Base-by-base conservation (phyloP, 192 early-diverging fungal species). In the Linnemannia zychae region DNA sequence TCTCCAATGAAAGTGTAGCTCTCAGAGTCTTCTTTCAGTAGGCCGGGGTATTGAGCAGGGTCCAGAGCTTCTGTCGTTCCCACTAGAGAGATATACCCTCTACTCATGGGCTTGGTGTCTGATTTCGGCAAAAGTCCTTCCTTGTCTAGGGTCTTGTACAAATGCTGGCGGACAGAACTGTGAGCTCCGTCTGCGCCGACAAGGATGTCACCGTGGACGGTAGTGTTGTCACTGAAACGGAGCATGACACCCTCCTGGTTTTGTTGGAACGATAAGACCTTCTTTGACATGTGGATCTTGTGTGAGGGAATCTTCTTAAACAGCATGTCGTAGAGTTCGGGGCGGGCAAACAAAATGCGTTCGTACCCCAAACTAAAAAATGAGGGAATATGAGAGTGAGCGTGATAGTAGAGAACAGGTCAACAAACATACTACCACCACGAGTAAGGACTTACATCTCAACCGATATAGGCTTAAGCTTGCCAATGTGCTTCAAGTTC, bases 111-210 rank as follows among this genome's bases (percentile, higher is more conserved):
- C 40, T 48, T 20, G 15, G 47, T 33, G n/a, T 78, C 77, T 1
- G 38, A 34, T 7, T 16, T 34, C 4, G 69, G 53, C 7, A 78
- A 28, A 4, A 17, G 6, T 0, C 52, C 68, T 40, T 65, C 31
- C 28, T 65, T 71, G 18, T 60, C 63, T 44, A 78, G 18, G 0
- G 49, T 28, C 20, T 78, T 52, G 70, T 72, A 78, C 4, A 78
- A 17, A 16, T 24, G 37, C 18, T 78, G 77, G 2, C 77, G 68
- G 15, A 78, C 70, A 9, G 52, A 31, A 7, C 34, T 40, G 33
- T 78, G 71, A 33, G 77, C 77, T 12, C 77, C 77, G 22, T 78
- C 77, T 0, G 77, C 68, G 4, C 77, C 77, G 11, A 78, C 53
- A 7, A 78, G 49, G 44, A 78, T 78, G 33, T 78, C 67, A 20